Conservation (phyloP, 78 protist species). For the Emiliania huxleyi region DNA sequence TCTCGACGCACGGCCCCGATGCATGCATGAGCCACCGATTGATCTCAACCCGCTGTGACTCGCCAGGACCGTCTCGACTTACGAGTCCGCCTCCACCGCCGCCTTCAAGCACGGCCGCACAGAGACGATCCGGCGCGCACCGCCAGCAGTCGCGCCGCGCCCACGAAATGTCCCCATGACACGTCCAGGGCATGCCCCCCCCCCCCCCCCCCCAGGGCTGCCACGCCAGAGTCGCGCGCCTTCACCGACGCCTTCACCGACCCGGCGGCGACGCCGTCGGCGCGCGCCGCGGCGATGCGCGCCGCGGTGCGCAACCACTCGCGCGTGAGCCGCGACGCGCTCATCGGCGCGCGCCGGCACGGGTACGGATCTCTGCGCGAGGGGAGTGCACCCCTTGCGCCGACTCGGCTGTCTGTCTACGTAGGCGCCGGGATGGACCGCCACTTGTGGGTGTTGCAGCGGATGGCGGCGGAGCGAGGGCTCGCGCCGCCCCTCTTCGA, state of each 20-base stretch:
- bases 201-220: too few species aligned
- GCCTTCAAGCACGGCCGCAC: conserved; percentile 53
- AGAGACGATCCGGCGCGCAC: conserved; percentile 1
- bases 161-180: too few species aligned
- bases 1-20: too few species aligned
- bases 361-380: too few species aligned
- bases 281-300: not conserved
- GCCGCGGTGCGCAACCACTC: not conserved
- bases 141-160: too few species aligned
- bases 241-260: not conserved
- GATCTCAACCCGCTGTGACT: too few species aligned
- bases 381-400: too few species aligned
- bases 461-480: not conserved
- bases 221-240: conserved; percentile 19
- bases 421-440: conserved; percentile 42
- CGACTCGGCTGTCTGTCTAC: too few species aligned
- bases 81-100: conserved; percentile 32
- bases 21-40: too few species aligned
- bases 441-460: conserved; percentile 22
- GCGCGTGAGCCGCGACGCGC: not conserved
- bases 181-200: too few species aligned
- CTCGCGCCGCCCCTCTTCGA: not conserved
- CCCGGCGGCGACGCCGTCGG: not conserved
- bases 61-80: not conserved
- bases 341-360: conserved; percentile 10